Base-by-base conservation (phyloP, 768 basidiomycete species). In the Suillus hirtellus region DNA sequence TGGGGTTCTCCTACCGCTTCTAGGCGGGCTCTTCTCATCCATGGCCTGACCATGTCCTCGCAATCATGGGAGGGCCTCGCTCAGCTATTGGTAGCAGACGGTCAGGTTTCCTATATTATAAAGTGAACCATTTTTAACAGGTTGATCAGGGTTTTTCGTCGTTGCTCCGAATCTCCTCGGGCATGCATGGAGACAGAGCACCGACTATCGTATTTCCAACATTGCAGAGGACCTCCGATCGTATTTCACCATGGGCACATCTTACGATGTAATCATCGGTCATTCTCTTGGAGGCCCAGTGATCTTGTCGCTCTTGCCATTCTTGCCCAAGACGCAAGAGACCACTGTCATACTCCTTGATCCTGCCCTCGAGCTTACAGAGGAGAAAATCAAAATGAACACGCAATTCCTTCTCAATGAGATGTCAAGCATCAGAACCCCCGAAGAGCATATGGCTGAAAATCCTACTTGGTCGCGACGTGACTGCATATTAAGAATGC, bases 171-270 rank as follows among this genome's bases (percentile, higher is more conserved):
- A 54, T 35, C 53, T 54, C 53, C 53, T 54, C 34, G 19, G 34
- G 11, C 53, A 54, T 35, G 53, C 53, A 35, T n/a, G 53, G 53
- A 54, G 53, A 35, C 53, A 2, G 53, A 7, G 53, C 53, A n/a
- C 19, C 53, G 34, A 54, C 53, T 54, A 31, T 14, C 53, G 53
- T 35, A 19, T 54, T 2, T 54, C 53, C n/a, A n/a, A 3, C 19
- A 19, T 54, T 35, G 53, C 53, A n/a, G 53, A 35, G 53, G 53
- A 54, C 53, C 34, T 54, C 34, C 19, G 34, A 19, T 2, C 34
- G 4, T 54, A 54, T 35, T 35, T 54, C 12, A 34, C 11, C 11
- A 54, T 54, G 53, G 49, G 17, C 24, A 17, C 27, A 17, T 50
- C 15, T 27, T 50, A 50, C 27, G 49, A 50, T 8, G 27, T 35